These are phyloP conservation scores for Aspergillus sp. DNA, from an alignment of 2,329 filamentous ascomycete species.

Conservation along the genomic window DNA sequence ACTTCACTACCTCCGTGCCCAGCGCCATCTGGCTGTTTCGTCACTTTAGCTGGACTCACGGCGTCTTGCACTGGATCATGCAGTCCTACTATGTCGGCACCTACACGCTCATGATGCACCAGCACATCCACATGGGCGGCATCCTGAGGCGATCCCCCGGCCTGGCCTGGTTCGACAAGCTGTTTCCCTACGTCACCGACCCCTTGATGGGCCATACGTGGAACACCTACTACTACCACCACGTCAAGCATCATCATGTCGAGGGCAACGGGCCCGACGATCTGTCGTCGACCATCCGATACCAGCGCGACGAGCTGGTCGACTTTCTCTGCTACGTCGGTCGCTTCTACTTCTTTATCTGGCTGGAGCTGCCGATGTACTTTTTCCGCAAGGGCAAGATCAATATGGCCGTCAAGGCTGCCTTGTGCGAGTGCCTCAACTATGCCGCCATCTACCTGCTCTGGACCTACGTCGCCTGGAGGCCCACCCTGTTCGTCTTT, in stretches of 20 bases:
- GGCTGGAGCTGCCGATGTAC: constrained; percentile 73
- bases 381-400: constrained; percentile 65
- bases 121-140: constrained; percentile 77
- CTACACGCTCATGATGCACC: constrained; percentile 80
- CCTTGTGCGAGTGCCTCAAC: constrained; percentile 61
- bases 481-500: constrained; percentile 64
- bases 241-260: constrained; percentile 83
- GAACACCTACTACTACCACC: constrained; percentile 83
- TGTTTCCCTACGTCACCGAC: constrained; percentile 72
- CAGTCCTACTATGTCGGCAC: constrained; percentile 68
- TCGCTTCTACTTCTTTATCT: constrained; percentile 71
- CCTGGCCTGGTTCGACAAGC: constrained; percentile 56
- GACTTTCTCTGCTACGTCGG: constrained; percentile 72
- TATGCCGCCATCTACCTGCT: constrained; percentile 55
- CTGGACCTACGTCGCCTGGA: constrained; percentile 50
- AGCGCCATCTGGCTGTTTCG: constrained; percentile 66
- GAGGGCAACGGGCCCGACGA: constrained; percentile 78
- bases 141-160: constrained; percentile 56
- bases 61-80: constrained; percentile 63
- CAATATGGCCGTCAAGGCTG: constrained; percentile 55
- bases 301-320: constrained; percentile 66
- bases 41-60: constrained; percentile 68
- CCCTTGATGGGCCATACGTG: constrained; percentile 80
- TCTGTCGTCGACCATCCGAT: constrained; percentile 72
- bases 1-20: constrained; percentile 67